Conservation (phyloP, 2,329 filamentous ascomycete genomes). For the Cladosporium cucumerinum region DNA sequence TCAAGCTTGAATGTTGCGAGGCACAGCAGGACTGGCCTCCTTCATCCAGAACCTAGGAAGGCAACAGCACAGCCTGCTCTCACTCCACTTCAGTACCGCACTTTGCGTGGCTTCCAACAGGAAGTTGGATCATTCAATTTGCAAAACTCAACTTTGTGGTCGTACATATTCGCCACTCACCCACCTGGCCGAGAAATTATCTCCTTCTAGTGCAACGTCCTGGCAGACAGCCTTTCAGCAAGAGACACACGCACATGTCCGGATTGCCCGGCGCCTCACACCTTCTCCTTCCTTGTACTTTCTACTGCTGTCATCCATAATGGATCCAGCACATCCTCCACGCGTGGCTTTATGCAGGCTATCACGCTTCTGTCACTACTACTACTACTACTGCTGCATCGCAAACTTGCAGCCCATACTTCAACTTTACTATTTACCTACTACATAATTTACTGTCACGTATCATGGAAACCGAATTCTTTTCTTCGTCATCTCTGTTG, state of each 20-base stretch:
- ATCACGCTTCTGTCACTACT: not conserved
- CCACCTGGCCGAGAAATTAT: not conserved
- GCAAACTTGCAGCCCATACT: not conserved
- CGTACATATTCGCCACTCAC: not conserved
- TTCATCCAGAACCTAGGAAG: not conserved
- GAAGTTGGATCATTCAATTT: not conserved
- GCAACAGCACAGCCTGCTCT: not conserved
- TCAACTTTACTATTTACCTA: not conserved
- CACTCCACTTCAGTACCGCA: not conserved
- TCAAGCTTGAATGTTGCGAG: not conserved
- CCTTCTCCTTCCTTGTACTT: not conserved
- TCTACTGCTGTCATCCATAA: not conserved
- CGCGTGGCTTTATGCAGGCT: not conserved
- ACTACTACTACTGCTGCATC: not conserved
- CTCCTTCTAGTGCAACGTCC: not conserved
- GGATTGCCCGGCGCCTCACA: not conserved
- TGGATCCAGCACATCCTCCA: not conserved
- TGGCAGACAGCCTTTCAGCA: conserved; percentile 8
- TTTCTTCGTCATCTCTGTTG: not conserved
- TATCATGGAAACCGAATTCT: not conserved
- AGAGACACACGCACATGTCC: not conserved
- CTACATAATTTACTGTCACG: conserved; percentile 5
- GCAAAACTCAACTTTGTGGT: not conserved
- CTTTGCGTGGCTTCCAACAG: not conserved
- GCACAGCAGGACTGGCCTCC: conserved; percentile 13